phyloP scores from a whole-genome alignment of 148 eudicot genomes.

The Cornus controversa region DNA sequence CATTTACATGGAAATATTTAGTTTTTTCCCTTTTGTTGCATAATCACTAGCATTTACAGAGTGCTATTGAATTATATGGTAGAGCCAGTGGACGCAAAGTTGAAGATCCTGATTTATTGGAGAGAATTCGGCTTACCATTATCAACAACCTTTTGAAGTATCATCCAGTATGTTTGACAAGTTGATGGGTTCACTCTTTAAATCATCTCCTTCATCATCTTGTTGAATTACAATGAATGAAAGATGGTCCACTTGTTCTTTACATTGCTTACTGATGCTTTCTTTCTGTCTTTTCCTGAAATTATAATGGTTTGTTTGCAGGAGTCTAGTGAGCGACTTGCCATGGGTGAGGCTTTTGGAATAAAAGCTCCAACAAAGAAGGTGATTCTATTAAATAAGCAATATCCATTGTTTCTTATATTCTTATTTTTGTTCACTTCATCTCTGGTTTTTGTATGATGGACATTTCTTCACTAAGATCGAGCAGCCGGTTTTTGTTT shows the following conservation, averaged over 20 bases:
- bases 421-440: neutral
- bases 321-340: constrained; percentile 94
- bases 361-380: constrained; percentile 77
- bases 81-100: constrained; percentile 83
- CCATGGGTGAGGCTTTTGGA: constrained; percentile 97
- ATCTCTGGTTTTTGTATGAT: neutral
- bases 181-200: neutral
- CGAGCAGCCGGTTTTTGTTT: neutral
- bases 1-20: neutral
- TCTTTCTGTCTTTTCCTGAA: neutral
- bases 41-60: constrained; percentile 1
- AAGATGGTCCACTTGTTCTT: neutral
- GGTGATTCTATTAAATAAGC: constrained; percentile 36
- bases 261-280: constrained; percentile 6
- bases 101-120: constrained; percentile 95
- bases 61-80: constrained; percentile 15
- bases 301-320: constrained; percentile 20
- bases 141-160: constrained; percentile 89
- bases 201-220: neutral
- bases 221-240: neutral
- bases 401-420: neutral
- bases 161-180: constrained; percentile 72
- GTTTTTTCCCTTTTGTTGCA: neutral
- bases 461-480: neutral
- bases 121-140: constrained; percentile 80